phyloP scores from a whole-genome alignment of 1,284 basidiomycete genomes.

The Gymnopus androsaceus region DNA sequence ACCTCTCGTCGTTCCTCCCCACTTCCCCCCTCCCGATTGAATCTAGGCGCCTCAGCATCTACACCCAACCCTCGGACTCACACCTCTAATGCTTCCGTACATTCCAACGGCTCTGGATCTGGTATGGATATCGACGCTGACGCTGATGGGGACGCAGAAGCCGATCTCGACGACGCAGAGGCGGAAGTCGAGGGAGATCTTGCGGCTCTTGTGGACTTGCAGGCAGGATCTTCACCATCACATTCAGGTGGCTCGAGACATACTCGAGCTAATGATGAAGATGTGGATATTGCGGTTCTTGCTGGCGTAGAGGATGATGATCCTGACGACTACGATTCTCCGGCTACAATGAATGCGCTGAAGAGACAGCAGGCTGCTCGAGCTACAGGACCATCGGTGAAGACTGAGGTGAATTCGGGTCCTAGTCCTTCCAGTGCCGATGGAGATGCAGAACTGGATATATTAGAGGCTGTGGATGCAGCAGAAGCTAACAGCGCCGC shows the following conservation, averaged over 20 bases:
- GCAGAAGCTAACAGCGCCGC: slow-evolving; percentile 31
- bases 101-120: slow-evolving; percentile 3
- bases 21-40: background rate
- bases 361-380: background rate
- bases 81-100: slow-evolving; percentile 6
- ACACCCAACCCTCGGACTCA: background rate
- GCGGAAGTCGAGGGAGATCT: slow-evolving; percentile 10
- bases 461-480: slow-evolving; percentile 47
- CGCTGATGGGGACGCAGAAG: slow-evolving; percentile 32
- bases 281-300: slow-evolving; percentile 8
- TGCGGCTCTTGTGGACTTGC: slow-evolving; percentile 3
- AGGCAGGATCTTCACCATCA: background rate
- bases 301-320: slow-evolving; percentile 3
- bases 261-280: background rate
- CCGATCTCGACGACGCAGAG: slow-evolving; percentile 9
- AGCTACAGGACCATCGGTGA: background rate
- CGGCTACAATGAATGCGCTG: slow-evolving; percentile 6
- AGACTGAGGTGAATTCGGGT: background rate
- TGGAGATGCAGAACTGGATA: slow-evolving; percentile 31
- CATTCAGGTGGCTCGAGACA: background rate
- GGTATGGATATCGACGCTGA: slow-evolving; percentile 35
- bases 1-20: slow-evolving; percentile 7
- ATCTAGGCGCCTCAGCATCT: background rate
- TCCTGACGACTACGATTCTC: slow-evolving; percentile 8
- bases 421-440: slow-evolving; percentile 7